phyloP scores from a whole-genome alignment of 176 grass and related monocot genomes.

The Tillandsia leiboldiana region DNA sequence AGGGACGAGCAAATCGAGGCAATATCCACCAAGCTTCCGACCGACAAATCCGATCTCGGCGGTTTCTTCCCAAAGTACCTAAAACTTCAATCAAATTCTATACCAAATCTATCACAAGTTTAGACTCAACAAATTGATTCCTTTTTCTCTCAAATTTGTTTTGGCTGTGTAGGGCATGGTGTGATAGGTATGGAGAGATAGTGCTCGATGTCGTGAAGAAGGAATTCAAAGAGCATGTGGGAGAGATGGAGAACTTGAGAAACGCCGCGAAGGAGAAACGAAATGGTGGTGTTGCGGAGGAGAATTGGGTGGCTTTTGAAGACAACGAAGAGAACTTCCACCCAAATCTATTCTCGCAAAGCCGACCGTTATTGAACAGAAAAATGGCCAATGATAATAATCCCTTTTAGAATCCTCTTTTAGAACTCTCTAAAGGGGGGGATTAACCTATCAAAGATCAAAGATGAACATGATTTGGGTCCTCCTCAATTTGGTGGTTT shows the following conservation, averaged over 20 bases:
- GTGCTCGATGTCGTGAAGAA: slow-evolving; percentile 59
- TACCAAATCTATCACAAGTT: background rate
- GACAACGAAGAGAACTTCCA: slow-evolving; percentile 50
- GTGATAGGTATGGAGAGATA: slow-evolving; percentile 48
- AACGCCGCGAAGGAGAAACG: background rate
- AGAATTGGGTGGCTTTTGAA: slow-evolving; percentile 52
- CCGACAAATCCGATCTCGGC: slow-evolving; percentile 72
- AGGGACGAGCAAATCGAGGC: slow-evolving; percentile 65
- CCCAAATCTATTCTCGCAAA: slow-evolving; percentile 40
- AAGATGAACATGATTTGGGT: too few relatives aligned
- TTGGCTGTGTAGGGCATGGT: slow-evolving; percentile 50
- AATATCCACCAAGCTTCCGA: slow-evolving; percentile 75
- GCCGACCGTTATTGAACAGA: slow-evolving; percentile 3
- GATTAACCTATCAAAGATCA: too few relatives aligned
- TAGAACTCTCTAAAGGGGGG: too few relatives aligned
- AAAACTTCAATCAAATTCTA: background rate
- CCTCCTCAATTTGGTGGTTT: too few relatives aligned
- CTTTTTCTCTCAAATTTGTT: background rate
- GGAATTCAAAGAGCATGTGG: slow-evolving; percentile 61
- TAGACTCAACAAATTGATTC: background rate
- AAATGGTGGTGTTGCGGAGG: background rate
- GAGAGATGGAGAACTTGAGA: slow-evolving; percentile 52
- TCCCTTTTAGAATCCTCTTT: slow-evolving; percentile 53
- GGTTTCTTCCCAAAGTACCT: slow-evolving; percentile 76
- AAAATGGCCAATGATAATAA: slow-evolving; percentile 30